These are phyloP conservation scores for Hyphodiscus hymeniophilus DNA, from an alignment of 495 filamentous ascomycete genomes.

Conservation along the genomic window DNA sequence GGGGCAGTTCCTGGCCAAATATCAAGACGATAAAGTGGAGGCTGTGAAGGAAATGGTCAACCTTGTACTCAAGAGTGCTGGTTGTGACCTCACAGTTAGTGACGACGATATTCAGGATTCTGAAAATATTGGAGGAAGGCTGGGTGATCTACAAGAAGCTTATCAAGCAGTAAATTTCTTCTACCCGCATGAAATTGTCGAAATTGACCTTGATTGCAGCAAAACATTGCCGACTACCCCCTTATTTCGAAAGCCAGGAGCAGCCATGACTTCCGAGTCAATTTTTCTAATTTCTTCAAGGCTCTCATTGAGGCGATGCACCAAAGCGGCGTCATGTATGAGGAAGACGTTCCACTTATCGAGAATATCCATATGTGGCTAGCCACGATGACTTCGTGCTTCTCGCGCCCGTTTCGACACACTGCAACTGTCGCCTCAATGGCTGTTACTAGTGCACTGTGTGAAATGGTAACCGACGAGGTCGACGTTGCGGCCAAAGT, in stretches of 20 bases:
- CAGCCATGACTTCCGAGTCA: conserved; percentile 61
- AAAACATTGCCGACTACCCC: conserved; percentile 85
- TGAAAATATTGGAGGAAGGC: conserved; percentile 60
- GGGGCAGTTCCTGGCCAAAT: conserved; percentile 68
- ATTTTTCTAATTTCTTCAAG: conserved; percentile 70
- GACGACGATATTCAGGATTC: conserved; percentile 76
- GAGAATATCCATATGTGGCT: conserved; percentile 86
- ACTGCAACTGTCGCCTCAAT: conserved; percentile 79
- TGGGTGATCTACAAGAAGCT: conserved; percentile 72
- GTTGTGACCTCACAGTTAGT: conserved; percentile 65
- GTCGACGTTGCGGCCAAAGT: conserved; percentile 64
- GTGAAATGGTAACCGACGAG: conserved; percentile 50
- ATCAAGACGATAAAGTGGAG: conserved; percentile 54
- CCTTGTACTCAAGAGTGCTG: conserved; percentile 75
- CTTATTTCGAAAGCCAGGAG: conserved; percentile 71
- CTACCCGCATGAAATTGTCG: not conserved
- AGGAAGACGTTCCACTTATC: conserved; percentile 55
- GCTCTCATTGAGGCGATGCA: conserved; percentile 66
- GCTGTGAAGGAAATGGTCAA: conserved; percentile 82
- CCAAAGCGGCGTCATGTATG: conserved; percentile 65
- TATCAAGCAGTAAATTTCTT: conserved; percentile 55
- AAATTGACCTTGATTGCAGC: conserved; percentile 40
- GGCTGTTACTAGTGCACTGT: conserved; percentile 63
- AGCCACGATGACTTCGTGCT: conserved; percentile 73
- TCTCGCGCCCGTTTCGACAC: conserved; percentile 81